Evolutionary conservation across 176 grass and related monocot species (phyloP), one percentile per base, ranked within the genome.

Genomic region (Carex pumila): DNA sequence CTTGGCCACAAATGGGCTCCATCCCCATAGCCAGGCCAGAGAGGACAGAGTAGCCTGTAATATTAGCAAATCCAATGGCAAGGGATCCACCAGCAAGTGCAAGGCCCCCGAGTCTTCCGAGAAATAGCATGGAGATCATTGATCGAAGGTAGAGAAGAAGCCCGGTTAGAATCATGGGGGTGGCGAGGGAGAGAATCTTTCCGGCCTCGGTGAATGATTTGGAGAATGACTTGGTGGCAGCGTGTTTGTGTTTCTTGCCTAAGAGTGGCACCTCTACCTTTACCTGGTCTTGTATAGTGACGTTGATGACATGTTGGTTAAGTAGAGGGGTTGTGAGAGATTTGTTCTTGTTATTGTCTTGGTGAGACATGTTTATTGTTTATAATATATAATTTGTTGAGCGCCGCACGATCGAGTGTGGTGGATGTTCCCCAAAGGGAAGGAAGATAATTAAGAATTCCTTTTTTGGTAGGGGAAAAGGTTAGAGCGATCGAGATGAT

Each of bases 61-160:
- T 97, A 77, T 97, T 97, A 18, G 94, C 94, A 30, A 97, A 97
- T 21, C 94, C 94, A 80, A 97, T 93, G 56, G 94, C 94, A 15
- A 97, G 94, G 71, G 94, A 88, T 0, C 94, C 94, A 53, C 94
- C 94, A n/a, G 94, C 94, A 37, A 97, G 94, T 22, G 91, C 76
- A 3, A 97, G 86, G 3, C 86, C 89, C 2, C 94, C 89, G 14
- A 97, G 87, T 36, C 81, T 80, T 41, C 94, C 94, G 39, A 97
- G 89, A 83, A 97, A 97, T 41, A 97, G 81, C 91, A 97, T 97
- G 14, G 94, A 97, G 59, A 97, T 97, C 91, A 97, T 97, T 12
- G 94, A 97, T 5, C 94, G 94, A 83, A 93, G 89, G 87, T 97
- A 97, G 0, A 97, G 84, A 10, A 93, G 83, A 18, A 97, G 87